Evolutionary conservation across 805 yeast genomes (phyloP), one percentile per base, ranked within the genome.

Genomic region (Lipomyces yamanashiensis): DNA sequence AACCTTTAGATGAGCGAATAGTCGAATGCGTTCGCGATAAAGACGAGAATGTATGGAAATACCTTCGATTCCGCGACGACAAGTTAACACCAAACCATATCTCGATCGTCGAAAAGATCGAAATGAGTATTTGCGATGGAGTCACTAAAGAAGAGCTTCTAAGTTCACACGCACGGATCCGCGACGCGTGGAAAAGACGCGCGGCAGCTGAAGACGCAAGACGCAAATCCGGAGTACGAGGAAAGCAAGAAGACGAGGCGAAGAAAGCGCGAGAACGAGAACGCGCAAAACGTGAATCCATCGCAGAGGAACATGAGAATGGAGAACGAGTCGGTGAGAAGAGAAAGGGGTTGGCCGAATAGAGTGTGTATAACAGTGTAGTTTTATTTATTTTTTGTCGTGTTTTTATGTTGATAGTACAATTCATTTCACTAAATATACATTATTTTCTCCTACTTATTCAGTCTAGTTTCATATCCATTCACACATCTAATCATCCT

Each of bases 61-160:
- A 90, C 79, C 75, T 93, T 62, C 81, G 99, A 64, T 95, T 93
- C 75, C 82, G 99, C 74, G 97, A 95, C 77, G 99, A 95, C 76
- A 95, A 95, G 73, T 76, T 83, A 17, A 87, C 89, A 72, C 98
- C 96, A 8, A 95, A 95, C 75, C 96, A 91, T 75, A 76, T 86
- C 15, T 80, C 86, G 12, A 92, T 90, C 28, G 97, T 92, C 6
- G 85, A 85, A 64, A 93, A 89, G 73, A 92, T 95, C 40, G 77
- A 93, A 51, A 85, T 86, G 67, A 88, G 96, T 73, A 95, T 95
- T 47, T 85, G 86, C 66, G 98, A 93, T 75, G 87, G 93, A 0
- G 97, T 95, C 1, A 81, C 85, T 17, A 85, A 88, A 68, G 89
- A 90, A 61, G 97, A 93, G 67, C 78, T 96, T 49, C 77, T 84